Evolutionary conservation across 306 rosid species (phyloP), one percentile per base, ranked within the genome.

Genomic region (Lathyrus oleraceus): DNA sequence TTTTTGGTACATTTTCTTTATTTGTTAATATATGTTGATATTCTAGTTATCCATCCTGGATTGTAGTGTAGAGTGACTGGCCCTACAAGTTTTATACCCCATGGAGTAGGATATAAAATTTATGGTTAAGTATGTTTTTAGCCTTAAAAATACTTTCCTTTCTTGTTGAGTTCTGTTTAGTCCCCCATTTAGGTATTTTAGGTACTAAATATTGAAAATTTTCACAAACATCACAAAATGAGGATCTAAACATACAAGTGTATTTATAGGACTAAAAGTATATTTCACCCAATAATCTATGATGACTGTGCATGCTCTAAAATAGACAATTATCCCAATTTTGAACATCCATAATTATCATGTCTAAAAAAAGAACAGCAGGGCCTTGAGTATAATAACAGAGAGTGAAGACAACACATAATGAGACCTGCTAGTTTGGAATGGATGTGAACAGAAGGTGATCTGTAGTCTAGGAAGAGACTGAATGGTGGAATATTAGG

Each of bases 31-130:
- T 19, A 17, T 36, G 48, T 21, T 23, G 36, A 44, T 13, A 57
- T 20, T 44, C 17, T 61, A 47, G 28, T n/a, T 47, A 61, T 61
- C 64, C 60, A 49, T 36, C 70, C 51, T 38, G 43, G 40, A 16
- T 36, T 49, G 35, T 6, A 8, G 54, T 6, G 9, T 32, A 63
- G 42, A 36, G 32, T n/a, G 4, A 39, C 42, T n/a, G 28, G 11
- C 54, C 20, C 43, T n/a, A 63, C 51, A 72, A 38, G 15, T 8
- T 10, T 10, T 49, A 38, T 36, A 21, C 27, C 6, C 2, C 19
- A 35, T 62, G 13, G 27, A 61, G 70, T 16, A 4, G 49, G 68
- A 61, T 53, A 67, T 5, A 53, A 14, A 16, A 36, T 20, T 53
- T 40, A 54, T 14, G 32, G 7, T 53, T 20, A 53, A 10, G 25